Percentiles rank a stretch among this genome's conserved stretches.
Evolutionary conservation across 2,329 filamentous ascomycete species (phyloP).

Genomic region (Fusarium sp.): DNA sequence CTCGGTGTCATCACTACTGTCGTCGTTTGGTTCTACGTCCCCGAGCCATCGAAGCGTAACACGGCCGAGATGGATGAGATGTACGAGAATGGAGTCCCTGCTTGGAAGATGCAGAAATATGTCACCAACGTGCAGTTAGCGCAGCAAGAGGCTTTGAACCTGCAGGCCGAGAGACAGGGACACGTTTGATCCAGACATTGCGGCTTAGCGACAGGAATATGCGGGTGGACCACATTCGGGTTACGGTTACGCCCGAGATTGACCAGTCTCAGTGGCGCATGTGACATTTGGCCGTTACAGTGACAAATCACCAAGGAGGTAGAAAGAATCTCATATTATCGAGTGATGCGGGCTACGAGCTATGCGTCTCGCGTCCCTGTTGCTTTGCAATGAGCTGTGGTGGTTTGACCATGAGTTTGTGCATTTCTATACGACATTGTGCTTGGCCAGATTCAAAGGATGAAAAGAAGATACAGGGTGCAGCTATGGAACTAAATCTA

Average conservation of each 20-base stretch:
- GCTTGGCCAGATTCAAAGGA: background rate
- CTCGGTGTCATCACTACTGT: slow-evolving; percentile 13
- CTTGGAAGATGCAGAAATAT: slow-evolving; percentile 26
- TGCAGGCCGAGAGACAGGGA: background rate
- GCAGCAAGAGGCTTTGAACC: background rate
- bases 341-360: background rate
- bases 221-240: background rate
- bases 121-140: slow-evolving; percentile 21
- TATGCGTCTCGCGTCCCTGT: background rate
- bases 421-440: background rate
- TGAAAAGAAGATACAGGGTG: background rate
- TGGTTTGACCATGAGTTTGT: background rate
- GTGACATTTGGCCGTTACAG: background rate
- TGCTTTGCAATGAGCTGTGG: background rate
- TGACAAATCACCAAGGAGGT: background rate
- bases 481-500: background rate
- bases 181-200: background rate
- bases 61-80: slow-evolving; percentile 35
- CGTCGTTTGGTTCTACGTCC: slow-evolving; percentile 22
- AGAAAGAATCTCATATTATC: background rate
- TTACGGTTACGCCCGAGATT: background rate
- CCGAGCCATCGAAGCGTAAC: slow-evolving; percentile 24
- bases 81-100: slow-evolving; percentile 27
- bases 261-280: background rate
- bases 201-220: background rate